Conservation (phyloP, 306 rosid species). For the Vigna reflexopilosa region DNA sequence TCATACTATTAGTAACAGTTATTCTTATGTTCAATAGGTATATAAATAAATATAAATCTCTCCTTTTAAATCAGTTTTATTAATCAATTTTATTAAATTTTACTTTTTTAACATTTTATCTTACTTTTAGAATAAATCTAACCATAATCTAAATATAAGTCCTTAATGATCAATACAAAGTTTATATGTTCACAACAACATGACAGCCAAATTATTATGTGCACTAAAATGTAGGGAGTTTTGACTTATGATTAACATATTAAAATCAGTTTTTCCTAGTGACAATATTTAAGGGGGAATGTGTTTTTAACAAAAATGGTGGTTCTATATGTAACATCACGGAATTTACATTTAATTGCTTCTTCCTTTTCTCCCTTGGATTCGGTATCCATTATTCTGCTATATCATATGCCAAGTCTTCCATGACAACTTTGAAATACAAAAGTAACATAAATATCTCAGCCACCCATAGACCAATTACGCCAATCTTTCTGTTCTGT, state of each 20-base stretch:
- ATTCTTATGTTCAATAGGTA: too few species aligned
- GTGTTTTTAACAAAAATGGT: background rate
- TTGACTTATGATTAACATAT: too few species aligned
- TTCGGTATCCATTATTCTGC: background rate
- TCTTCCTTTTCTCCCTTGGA: background rate
- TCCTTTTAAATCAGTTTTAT: too few species aligned
- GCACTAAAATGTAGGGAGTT: too few species aligned
- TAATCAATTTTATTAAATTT: too few species aligned
- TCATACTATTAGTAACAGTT: too few species aligned
- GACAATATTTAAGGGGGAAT: background rate
- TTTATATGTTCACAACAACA: background rate
- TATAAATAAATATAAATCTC: too few species aligned
- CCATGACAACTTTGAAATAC: background rate
- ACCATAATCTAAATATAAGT: too few species aligned
- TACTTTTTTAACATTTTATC: too few species aligned
- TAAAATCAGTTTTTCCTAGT: background rate
- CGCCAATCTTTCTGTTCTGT: slow-evolving; percentile 32
- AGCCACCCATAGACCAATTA: slow-evolving; percentile 16
- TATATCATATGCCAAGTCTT: background rate
- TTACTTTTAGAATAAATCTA: too few species aligned
- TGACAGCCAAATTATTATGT: background rate
- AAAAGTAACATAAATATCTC: background rate
- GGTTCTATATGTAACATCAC: background rate
- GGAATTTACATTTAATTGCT: background rate
- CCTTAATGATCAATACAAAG: background rate